Evolutionary conservation across 106 monocot genomes (phyloP).

Genomic region (Dioscorea zingiberensis): DNA sequence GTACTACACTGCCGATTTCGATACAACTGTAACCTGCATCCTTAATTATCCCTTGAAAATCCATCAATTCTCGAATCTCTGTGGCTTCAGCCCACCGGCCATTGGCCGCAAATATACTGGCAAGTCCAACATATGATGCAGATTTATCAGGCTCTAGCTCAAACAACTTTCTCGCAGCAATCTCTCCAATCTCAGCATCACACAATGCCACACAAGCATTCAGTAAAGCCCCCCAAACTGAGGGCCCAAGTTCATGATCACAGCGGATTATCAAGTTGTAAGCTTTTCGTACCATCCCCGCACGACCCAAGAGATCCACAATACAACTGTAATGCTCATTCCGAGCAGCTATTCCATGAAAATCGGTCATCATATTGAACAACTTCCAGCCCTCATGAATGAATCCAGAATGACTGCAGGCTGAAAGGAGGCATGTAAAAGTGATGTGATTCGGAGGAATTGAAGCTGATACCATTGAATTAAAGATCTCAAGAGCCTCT

Average conservation of each 20-base stretch:
- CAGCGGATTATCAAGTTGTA: constrained; percentile 17
- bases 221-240: constrained; percentile 36
- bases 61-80: constrained; percentile 31
- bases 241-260: constrained; percentile 6
- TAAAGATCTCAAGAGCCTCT: constrained; percentile 33
- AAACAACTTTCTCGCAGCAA: constrained; percentile 28
- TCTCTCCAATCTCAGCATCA: constrained; percentile 26
- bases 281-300: constrained; percentile 29
- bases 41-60: constrained; percentile 16
- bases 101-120: constrained; percentile 20
- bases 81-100: constrained; percentile 21
- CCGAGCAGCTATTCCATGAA: constrained; percentile 13
- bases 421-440: constrained; percentile 45
- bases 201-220: constrained; percentile 27
- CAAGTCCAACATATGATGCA: constrained; percentile 26
- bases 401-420: constrained; percentile 51
- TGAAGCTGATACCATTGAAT: constrained; percentile 15
- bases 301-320: constrained; percentile 52
- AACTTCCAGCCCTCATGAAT: constrained; percentile 27
- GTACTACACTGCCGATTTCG: constrained; percentile 24
- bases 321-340: constrained; percentile 50
- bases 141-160: constrained; percentile 38
- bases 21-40: constrained; percentile 42
- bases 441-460: constrained; percentile 36
- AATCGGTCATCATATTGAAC: constrained; percentile 22